Evolutionary conservation across 129 eudicot species (phyloP), one percentile per base, ranked within the genome.

Genomic region (Helichrysum umbraculigerum): DNA sequence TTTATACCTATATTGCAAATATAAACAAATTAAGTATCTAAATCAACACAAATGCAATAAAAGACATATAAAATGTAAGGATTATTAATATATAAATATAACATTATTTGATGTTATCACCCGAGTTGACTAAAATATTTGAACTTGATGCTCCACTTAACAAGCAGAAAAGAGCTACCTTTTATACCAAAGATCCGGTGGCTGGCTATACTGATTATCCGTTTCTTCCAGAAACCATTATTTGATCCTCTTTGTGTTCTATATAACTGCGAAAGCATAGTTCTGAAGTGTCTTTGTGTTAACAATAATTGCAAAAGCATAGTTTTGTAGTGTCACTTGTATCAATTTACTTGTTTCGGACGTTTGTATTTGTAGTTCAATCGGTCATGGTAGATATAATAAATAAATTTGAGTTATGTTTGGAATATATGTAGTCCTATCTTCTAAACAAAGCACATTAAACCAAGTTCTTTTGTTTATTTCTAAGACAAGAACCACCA

Each of bases 101-200:
- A n/a, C n/a, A n/a, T n/a, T n/a, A n/a, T n/a, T n/a, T n/a, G n/a
- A n/a, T n/a, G n/a, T n/a, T n/a, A n/a, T n/a, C n/a, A n/a, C n/a
- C n/a, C n/a, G n/a, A n/a, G n/a, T 66, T 82, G 70, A 82, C 82
- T 7, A 71, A 42, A 68, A 71, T 82, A 44, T 82, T 82, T 50
- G 75, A 82, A 76, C 78, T 82, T 34, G 32, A 72, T 82, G 82
- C 79, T n/a, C 78, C 47, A 17, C 78, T 82, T 68, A 82, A 82
- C 66, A 65, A 77, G 71, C 42, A 82, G 9, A 4, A 42, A 14
- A 72, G 78, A 82, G 85, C 59, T 0, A 76, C 82, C 0, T 82
- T 82, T 25, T 76, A 71, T 35, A 65, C 66, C 6, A 12, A 58
- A 0, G 82, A 82, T 29, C 85, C 85, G 7, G 71, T 56, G 0